Evolutionary conservation across 192 early-diverging fungal genomes (phyloP), one percentile per base, ranked within the genome.

Genomic region (Coemansia sp.): DNA sequence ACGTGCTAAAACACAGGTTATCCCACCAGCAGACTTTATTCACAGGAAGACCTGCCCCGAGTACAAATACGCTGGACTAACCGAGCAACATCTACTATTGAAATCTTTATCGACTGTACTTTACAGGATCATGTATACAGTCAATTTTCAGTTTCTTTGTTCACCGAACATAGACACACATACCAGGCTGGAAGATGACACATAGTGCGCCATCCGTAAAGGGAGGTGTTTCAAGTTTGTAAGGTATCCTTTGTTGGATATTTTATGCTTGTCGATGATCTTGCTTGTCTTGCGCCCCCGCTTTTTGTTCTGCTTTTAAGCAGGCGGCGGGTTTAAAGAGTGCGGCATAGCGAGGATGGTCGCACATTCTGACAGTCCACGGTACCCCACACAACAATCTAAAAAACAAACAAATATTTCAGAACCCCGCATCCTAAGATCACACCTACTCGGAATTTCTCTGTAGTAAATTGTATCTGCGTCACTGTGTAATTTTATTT

Each of bases 101-200:
- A 54, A 51, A 33, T 51, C 23, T 78, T 65, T 68, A 70, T 59
- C 70, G 76, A 79, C 76, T 79, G 71, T 79, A 74, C 76, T 79
- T 67, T 70, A 69, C 78, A 80, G 78, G 78, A 80, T 80, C 63
- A 74, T 72, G 78, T 80, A 72, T 80, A 80, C 72, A 80, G 78
- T 80, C 64, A 63, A 80, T 75, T 61, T 80, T 72, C 72, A 75
- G 77, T 80, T 54, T 75, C 72, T 71, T 80, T 75, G 71, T 80
- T 75, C 73, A 80, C 65, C 73, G 71, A 74, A 79, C 67, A 71
- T 23, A 74, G 76, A 74, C 76, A 79, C 67, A 73, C 71, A 63
- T 58, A 54, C 64, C 63, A 79, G 54, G 76, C 71, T 70, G 76
- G 71, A 79, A 69, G 76, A 79, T 79, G 76, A 79, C 57, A 33